Conservation (phyloP, 2,329 filamentous ascomycete genomes). For the Leptographium galeiforme region DNA sequence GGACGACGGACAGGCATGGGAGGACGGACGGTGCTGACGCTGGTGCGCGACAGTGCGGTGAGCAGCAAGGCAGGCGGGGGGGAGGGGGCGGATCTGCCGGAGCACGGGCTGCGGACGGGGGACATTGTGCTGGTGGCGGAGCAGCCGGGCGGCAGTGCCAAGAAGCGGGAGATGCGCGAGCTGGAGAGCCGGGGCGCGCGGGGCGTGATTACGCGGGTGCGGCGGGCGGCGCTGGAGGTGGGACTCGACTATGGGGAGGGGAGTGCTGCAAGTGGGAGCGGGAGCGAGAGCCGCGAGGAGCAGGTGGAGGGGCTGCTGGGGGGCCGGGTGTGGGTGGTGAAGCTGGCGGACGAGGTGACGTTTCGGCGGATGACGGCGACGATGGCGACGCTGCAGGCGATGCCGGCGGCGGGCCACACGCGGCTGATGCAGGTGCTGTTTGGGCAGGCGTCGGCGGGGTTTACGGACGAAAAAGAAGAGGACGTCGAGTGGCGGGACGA, state of each 20-base stretch:
- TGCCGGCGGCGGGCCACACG: constrained; percentile 44
- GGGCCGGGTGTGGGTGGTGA: constrained; percentile 46
- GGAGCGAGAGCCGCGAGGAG: constrained; percentile 43
- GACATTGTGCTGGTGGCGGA: constrained; percentile 68
- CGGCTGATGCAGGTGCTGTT: constrained; percentile 49
- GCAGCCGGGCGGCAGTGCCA: constrained; percentile 58
- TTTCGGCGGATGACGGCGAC: constrained; percentile 50
- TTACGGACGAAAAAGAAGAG: constrained; percentile 17
- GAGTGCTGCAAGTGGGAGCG: constrained; percentile 18
- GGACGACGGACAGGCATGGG: constrained; percentile 80
- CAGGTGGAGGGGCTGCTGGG: constrained; percentile 22
- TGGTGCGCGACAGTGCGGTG: constrained; percentile 49
- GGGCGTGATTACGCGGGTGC: constrained; percentile 57
- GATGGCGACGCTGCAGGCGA: constrained; percentile 46
- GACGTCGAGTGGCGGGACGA: constrained; percentile 43
- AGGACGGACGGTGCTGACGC: constrained; percentile 79
- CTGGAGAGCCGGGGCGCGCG: constrained; percentile 53
- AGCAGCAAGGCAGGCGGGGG: constrained; percentile 1
- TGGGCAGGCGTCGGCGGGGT: constrained; percentile 39
- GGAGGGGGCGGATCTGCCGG: constrained; percentile 38
- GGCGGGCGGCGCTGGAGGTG: constrained; percentile 45
- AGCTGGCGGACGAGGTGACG: constrained; percentile 56
- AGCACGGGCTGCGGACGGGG: constrained; percentile 63
- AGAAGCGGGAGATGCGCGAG: constrained; percentile 59
- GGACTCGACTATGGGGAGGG: constrained; percentile 46